Evolutionary conservation across 164 flowering plant genomes (phyloP), one percentile per base, ranked within the genome.

Genomic region (Malania oleifera): DNA sequence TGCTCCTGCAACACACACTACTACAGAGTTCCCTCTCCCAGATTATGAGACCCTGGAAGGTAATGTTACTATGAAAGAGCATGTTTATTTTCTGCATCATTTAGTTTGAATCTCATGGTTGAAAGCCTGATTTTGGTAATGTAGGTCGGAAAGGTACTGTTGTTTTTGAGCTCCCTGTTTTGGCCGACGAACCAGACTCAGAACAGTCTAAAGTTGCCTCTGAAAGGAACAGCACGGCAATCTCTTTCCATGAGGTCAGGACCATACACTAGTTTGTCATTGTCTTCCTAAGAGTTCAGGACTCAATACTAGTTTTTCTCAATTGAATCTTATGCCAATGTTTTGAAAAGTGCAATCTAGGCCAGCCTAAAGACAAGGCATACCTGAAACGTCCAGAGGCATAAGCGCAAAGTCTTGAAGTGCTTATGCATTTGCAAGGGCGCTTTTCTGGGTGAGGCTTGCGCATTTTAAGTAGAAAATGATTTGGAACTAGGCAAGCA

Each of bases 221-320:
- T n/a, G 57, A 18, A 28, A 64, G 61, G 35, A 53, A 62, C 20
- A 45, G 3, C 24, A 34, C 17, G 0, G 14, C n/a, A n/a, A n/a
- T 19, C 31, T 38, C 60, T 46, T 52, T 75, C 24, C 43, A 56
- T 28, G 63, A 75, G 85, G 85, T 80, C 7, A 70, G 66, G 19
- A 6, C 24, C 54, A 22, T 23, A 13, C 29, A 34, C 24, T 59
- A 7, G 24, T 18, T 28, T 59, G 47, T 46, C 5, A n/a, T n/a
- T 19, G 39, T 38, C 60, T 46, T 52, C 77, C 24, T 43, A 56
- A 24, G 63, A 75, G 85, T 82, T 80, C 7, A 70, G 66, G 19
- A 6, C 24, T 57, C 23, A 27, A 13, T 38, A 34, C 24, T 59
- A 7, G 24, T 18, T 28, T 59, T 59, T 46, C 5, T 31, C 37